Base-by-base conservation (phyloP, 2,329 filamentous ascomycete species). In the Sarocladium oryzae region DNA sequence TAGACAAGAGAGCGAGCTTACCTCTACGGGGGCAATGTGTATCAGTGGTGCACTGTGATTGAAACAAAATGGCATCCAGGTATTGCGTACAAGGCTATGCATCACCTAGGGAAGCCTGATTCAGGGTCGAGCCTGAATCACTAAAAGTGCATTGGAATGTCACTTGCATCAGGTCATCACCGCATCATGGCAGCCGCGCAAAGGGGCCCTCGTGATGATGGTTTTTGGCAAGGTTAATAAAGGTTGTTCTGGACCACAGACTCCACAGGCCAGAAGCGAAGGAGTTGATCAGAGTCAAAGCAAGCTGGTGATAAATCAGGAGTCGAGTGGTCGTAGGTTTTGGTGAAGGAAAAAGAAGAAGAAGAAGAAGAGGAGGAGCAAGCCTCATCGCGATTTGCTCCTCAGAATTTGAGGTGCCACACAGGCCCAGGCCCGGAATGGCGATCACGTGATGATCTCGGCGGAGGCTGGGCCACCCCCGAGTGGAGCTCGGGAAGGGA, bases 191-290 rank as follows among this genome's bases (percentile, higher is more conserved):
- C 63, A 73, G 77, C 78, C 78, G 69, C 77, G 65, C 76, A 67
- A 49, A 75, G 77, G 77, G 79, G 78, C 79, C 77, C 79, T 83
- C 79, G 76, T 81, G 78, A 81, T 74, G 69, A 83, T 82, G 79
- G 79, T 83, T 82, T 83, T 83, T 76, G 72, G 71, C 77, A 81
- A 80, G 71, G 76, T 76, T 73, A 66, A 68, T 63, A 57, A 64
- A 66, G 66, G 67, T 78, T 71, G 58, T 63, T 83, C 79, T 82
- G 64, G 78, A 80, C 79, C 71, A 75, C 73, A 68, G 67, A 74
- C 73, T 74, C 70, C 68, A n/a, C 69, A 67, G 73, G 71, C 67
- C 77, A 77, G 74, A 62, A 66, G 63, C 65, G 62, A 66, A 59
- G 59, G 56, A 50, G 50, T 58, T 61, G 57, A 63, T 53, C 57